Evolutionary conservation across 2,329 filamentous ascomycete genomes (phyloP), one percentile per base, ranked within the genome.

Genomic region (Microdochium bolleyi): DNA sequence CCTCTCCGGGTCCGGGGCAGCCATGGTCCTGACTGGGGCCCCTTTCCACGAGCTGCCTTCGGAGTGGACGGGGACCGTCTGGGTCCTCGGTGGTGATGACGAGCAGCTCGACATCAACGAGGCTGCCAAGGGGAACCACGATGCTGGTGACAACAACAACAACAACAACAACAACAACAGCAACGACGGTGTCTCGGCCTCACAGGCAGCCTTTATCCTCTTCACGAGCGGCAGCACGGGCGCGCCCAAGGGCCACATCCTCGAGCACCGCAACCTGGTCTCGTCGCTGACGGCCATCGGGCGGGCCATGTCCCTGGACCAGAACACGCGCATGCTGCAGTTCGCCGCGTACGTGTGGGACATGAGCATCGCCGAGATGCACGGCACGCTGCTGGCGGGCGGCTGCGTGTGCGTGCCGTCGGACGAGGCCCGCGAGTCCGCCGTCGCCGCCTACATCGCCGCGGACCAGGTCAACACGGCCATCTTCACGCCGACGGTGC

Each of bases 401-500:
- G 82, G 78, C 0, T 83, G 78, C 52, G 70, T 85, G 5, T 85
- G 82, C 54, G 70, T 85, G 0, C 81, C 83, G 0, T 73, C 75
- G 5, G 67, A 75, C 1, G 63, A 72, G 4, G 75, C 81, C 52
- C 67, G 76, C 16, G 62, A 76, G 32, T 72, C 75, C 51, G 73
- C 82, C 52, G 67, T 84, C 3, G 65, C 70, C 1, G 74, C 71
- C 2, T 73, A 72, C 0, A 77, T 84, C 25, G 69, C 71, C 5
- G 64, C 72, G 0, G 76, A 79, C 70, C 64, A 73, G 16, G 76
- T 75, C 25, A 79, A 73, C 49, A 76, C 73, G 70, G 76, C 74
- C 2, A 75, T 79, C 57, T 73, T 84, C 57, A 85, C 84, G 0
- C 79, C 82, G 1, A 73, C 80, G 0, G 72, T 87, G n/a, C 78